Evolutionary conservation across 2,329 filamentous ascomycete species (phyloP).

Genomic region (Ophiostoma sp.): DNA sequence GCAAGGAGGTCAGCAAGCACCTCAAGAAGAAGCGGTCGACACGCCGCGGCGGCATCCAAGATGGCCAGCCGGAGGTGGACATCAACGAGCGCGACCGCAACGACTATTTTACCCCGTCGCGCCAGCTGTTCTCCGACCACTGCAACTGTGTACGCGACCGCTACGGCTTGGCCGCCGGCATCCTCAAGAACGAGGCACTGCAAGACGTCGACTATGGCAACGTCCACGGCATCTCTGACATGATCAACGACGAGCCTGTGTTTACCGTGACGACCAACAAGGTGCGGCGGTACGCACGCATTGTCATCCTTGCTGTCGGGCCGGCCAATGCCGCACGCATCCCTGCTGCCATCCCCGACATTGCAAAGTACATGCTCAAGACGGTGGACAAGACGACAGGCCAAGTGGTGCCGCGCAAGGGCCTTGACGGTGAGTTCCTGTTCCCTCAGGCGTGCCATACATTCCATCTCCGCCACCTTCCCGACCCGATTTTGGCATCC

Average conservation of each 20-base stretch:
- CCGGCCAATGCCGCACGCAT: background rate
- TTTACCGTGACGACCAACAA: background rate
- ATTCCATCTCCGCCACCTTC: constrained; percentile 48
- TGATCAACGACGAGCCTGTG: background rate
- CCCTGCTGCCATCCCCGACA: background rate
- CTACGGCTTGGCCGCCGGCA: constrained; percentile 51
- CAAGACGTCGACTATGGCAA: constrained; percentile 34
- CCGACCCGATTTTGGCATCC: constrained; percentile 45
- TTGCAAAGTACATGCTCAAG: background rate
- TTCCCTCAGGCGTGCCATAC: constrained; percentile 35
- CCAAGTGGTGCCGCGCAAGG: constrained; percentile 36
- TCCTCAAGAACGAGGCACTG: constrained; percentile 57
- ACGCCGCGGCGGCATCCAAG: constrained; percentile 31
- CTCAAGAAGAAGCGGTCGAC: constrained; percentile 56
- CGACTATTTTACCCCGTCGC: constrained; percentile 63
- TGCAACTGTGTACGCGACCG: constrained; percentile 52
- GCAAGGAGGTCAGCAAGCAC: constrained; percentile 76
- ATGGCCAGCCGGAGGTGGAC: constrained; percentile 39
- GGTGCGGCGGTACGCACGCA: background rate
- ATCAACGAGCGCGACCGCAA: constrained; percentile 63
- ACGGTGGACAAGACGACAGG: background rate
- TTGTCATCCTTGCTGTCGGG: background rate
- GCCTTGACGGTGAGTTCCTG: constrained; percentile 48
- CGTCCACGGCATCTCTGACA: background rate
- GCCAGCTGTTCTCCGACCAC: constrained; percentile 56